Conservation (phyloP, 1,139 yeast genomes). For the Dujonia santamariae region DNA sequence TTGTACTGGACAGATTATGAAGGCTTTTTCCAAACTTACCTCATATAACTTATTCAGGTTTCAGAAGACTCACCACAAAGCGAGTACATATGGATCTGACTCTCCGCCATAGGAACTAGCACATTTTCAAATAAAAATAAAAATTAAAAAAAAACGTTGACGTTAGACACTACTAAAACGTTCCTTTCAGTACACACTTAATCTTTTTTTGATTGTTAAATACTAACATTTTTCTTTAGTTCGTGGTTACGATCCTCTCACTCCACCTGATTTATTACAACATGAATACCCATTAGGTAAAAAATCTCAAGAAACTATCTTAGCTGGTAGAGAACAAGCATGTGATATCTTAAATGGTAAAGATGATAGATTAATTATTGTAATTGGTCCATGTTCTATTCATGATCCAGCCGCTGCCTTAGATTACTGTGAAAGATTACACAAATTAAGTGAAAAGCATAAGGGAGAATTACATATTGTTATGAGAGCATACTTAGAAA, state of each 20-base stretch:
- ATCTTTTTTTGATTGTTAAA: not conserved
- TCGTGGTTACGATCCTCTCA: conserved; percentile 82
- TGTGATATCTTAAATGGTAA: conserved; percentile 65
- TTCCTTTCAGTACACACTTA: not conserved
- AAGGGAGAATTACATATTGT: conserved; percentile 74
- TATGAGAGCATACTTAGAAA: conserved; percentile 97
- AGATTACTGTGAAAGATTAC: conserved; percentile 77
- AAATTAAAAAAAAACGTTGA: no score
- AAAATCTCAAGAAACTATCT: conserved; percentile 62
- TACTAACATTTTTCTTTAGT: conserved; percentile 21
- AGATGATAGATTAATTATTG: conserved; percentile 81
- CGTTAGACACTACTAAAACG: no score
- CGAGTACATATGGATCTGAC: no score
- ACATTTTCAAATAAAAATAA: no score
- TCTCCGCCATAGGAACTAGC: no score
- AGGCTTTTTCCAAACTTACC: no score
- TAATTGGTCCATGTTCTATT: conserved; percentile 93
- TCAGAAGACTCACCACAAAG: no score
- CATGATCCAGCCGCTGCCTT: conserved; percentile 89
- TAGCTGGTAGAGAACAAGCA: conserved; percentile 74
- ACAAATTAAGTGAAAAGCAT: conserved; percentile 65
- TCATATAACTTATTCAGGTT: no score
- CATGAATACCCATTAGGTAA: conserved; percentile 71
- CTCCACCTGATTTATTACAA: conserved; percentile 83
- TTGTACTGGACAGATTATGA: no score